Conservation (phyloP, 352 stramenopile species). For the Phytophthora crassamura region DNA sequence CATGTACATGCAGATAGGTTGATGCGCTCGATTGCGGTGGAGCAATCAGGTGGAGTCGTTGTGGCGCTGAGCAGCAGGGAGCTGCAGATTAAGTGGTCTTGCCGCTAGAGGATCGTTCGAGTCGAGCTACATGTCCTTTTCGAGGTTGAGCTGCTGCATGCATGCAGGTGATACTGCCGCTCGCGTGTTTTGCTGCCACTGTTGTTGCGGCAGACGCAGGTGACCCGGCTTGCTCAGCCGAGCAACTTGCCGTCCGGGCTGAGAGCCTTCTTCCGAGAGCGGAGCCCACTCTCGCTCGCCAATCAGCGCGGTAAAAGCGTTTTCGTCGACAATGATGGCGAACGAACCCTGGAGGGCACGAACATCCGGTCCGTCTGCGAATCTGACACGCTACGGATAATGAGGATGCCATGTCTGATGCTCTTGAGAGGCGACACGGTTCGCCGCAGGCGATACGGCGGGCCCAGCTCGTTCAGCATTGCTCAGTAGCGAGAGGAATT, state of each 20-base stretch:
- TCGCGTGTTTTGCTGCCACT: not conserved
- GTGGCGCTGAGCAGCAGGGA: no score
- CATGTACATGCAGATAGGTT: no score
- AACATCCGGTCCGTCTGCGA: slow-evolving; percentile 10
- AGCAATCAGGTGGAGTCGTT: no score
- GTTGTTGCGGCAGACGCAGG: not conserved
- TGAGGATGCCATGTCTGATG: not conserved
- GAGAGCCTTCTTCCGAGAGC: not conserved
- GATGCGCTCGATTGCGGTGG: no score
- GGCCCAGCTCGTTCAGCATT: no score
- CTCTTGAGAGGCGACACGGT: not conserved
- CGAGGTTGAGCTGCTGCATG: not conserved
- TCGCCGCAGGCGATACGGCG: not conserved
- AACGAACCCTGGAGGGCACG: not conserved
- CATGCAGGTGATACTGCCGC: not conserved
- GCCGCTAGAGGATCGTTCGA: no score
- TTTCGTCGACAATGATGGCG: slow-evolving; percentile 15
- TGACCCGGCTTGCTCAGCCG: slow-evolving; percentile 8
- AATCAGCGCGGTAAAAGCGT: slow-evolving; percentile 21
- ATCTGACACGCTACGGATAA: slow-evolving; percentile 16
- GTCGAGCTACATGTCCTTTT: no score
- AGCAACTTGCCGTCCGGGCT: not conserved
- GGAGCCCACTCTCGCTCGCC: slow-evolving; percentile 14
- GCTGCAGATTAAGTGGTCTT: no score
- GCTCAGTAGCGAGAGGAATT: no score